Conservation (phyloP, 805 yeast species). For the Naumovozyma baii region DNA sequence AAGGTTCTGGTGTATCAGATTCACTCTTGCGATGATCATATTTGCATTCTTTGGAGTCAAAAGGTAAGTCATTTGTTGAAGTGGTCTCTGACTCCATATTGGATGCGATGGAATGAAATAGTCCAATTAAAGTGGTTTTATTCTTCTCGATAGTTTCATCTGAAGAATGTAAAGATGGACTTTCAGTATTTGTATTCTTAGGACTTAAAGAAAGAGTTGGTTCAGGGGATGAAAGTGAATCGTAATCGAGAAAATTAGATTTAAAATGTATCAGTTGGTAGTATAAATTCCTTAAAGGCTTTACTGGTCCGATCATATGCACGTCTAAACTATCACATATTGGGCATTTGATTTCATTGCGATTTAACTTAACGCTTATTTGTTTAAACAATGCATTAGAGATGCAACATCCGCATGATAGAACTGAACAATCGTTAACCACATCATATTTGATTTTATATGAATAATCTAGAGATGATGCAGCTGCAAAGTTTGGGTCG, state of each 20-base stretch:
- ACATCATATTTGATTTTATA: conserved; percentile 19
- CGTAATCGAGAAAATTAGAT: background rate
- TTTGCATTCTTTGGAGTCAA: conserved; percentile 5
- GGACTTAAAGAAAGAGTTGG: background rate
- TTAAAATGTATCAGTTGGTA: conserved; percentile 9
- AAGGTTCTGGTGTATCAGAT: background rate
- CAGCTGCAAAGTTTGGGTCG: background rate
- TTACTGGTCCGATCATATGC: conserved; percentile 26
- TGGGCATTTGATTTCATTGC: conserved; percentile 28
- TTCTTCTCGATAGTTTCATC: background rate
- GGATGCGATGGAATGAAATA: conserved; percentile 28
- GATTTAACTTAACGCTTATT: conserved; percentile 4
- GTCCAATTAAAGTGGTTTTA: conserved; percentile 1
- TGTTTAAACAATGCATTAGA: conserved; percentile 15
- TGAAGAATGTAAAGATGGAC: background rate
- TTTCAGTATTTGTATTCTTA: background rate
- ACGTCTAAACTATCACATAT: conserved; percentile 23
- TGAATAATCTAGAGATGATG: conserved; percentile 1
- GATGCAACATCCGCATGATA: conserved; percentile 25
- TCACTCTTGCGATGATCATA: no score
- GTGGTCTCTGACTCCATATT: background rate
- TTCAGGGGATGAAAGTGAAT: background rate
- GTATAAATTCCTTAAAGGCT: conserved; percentile 27
- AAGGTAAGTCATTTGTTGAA: background rate
- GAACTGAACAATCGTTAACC: conserved; percentile 19